Evolutionary conservation across 768 basidiomycete genomes (phyloP).

Genomic region (Tricholoma matsutake): DNA sequence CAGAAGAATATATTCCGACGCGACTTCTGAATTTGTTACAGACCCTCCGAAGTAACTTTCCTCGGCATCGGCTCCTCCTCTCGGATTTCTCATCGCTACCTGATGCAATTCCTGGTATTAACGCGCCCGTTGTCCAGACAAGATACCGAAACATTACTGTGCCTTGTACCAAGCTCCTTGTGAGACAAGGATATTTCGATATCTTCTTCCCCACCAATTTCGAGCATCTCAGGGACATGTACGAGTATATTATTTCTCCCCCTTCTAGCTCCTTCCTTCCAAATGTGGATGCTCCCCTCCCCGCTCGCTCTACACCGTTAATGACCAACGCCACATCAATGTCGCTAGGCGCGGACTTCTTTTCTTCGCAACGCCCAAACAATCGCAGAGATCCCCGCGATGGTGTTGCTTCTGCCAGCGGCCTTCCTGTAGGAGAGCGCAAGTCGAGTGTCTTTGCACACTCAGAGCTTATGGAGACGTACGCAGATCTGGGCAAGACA

Average conservation of each 20-base stretch:
- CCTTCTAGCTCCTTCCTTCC: conserved; percentile 30
- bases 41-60: conserved; percentile 79
- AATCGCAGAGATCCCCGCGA: conserved; percentile 63
- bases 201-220: conserved; percentile 98
- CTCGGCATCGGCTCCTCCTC: conserved; percentile 89
- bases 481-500: conserved; percentile 73
- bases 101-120: conserved; percentile 73
- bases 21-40: conserved; percentile 82
- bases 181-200: conserved; percentile 95
- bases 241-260: conserved; percentile 75
- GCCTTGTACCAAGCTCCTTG: conserved; percentile 86
- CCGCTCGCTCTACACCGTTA: conserved; percentile 50
- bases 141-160: conserved; percentile 81
- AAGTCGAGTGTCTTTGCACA: conserved; percentile 86
- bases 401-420: conserved; percentile 71
- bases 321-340: conserved; percentile 46
- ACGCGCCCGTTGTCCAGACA: conserved; percentile 95
- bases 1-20: conserved; percentile 90
- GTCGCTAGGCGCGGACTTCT: conserved; percentile 60
- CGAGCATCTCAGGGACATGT: conserved; percentile 81
- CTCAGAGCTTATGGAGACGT: conserved; percentile 83
- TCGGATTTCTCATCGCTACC: conserved; percentile 91
- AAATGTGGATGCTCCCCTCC: conserved; percentile 25
- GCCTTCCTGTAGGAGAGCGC: conserved; percentile 76
- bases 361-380: conserved; percentile 59